Evolutionary conservation across 2,329 filamentous ascomycete species (phyloP).

Genomic region (Magnaporthales sp.): DNA sequence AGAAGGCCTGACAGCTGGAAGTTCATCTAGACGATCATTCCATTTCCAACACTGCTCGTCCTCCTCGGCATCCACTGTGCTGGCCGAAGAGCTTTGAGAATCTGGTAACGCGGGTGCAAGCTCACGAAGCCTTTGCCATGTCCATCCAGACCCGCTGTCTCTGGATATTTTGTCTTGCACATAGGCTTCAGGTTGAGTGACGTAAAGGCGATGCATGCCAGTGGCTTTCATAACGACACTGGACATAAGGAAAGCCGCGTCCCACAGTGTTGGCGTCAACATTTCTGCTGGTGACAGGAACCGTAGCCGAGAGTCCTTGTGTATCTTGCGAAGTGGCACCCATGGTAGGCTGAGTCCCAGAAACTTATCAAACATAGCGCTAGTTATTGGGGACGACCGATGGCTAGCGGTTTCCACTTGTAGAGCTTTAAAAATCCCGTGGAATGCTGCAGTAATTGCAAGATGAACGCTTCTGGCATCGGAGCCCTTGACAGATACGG

Average conservation of each 20-base stretch:
- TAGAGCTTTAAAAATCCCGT: conserved; percentile 40
- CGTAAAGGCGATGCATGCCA: conserved; percentile 57
- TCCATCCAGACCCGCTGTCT: conserved; percentile 44
- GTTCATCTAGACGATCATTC: conserved; percentile 54
- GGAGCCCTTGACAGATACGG: conserved; percentile 49
- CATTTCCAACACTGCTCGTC: conserved; percentile 60
- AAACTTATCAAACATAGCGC: conserved; percentile 28
- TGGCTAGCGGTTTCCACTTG: conserved; percentile 22
- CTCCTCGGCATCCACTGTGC: conserved; percentile 52
- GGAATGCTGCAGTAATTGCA: conserved; percentile 55
- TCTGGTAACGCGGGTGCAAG: conserved; percentile 49
- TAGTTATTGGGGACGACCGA: conserved; percentile 17
- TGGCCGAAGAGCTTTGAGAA: conserved; percentile 13
- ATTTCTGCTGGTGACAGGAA: conserved; percentile 66
- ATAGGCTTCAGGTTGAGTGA: conserved; percentile 69
- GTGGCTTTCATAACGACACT: conserved; percentile 65
- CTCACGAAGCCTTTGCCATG: conserved; percentile 60
- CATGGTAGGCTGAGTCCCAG: conserved; percentile 59
- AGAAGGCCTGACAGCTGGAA: conserved; percentile 33
- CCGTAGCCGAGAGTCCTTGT: conserved; percentile 62
- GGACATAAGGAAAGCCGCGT: conserved; percentile 59
- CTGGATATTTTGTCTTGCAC: conserved; percentile 51
- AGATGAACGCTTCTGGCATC: conserved; percentile 61
- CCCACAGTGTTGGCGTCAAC: conserved; percentile 64
- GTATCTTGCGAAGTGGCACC: conserved; percentile 69